These are phyloP conservation scores for Rhizopogon salebrosus DNA, from an alignment of 768 basidiomycete genomes.

Conservation along the genomic window DNA sequence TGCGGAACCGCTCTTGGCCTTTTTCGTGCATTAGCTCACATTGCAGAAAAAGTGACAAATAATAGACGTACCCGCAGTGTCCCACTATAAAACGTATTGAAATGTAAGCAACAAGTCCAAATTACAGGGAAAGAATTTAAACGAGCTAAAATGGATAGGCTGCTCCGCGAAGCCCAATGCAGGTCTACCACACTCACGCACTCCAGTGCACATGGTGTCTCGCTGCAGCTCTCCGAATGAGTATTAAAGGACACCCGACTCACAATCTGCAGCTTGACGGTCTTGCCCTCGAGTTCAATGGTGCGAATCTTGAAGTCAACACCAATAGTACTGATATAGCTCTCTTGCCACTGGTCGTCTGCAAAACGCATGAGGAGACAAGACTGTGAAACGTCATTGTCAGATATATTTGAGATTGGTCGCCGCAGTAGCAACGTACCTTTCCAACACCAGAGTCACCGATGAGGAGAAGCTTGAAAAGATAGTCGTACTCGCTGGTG, in stretches of 20 bases:
- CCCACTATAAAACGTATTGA: slow-evolving; percentile 56
- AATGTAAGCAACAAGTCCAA: slow-evolving; percentile 24
- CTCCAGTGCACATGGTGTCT: background rate
- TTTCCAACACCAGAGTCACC: slow-evolving; percentile 96
- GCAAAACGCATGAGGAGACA: slow-evolving; percentile 89
- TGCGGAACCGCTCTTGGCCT: slow-evolving; percentile 98
- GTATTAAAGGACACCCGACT: slow-evolving; percentile 28
- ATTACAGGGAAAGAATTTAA: background rate
- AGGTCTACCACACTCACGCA: background rate
- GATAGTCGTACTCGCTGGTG: slow-evolving; percentile 92
- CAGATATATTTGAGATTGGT: slow-evolving; percentile 13
- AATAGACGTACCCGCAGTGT: slow-evolving; percentile 74
- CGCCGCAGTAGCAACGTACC: slow-evolving; percentile 36
- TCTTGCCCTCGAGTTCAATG: slow-evolving; percentile 97
- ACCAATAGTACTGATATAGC: slow-evolving; percentile 96
- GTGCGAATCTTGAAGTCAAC: slow-evolving; percentile 99
- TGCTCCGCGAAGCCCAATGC: background rate
- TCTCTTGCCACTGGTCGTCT: slow-evolving; percentile 97
- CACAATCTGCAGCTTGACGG: slow-evolving; percentile 97
- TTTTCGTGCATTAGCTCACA: slow-evolving; percentile 4
- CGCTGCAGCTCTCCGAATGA: background rate
- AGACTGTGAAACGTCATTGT: slow-evolving; percentile 52
- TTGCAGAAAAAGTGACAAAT: background rate
- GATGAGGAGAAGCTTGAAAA: slow-evolving; percentile 94
- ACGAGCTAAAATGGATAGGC: background rate